phyloP scores from a whole-genome alignment of 23 red algal species.

The Chondrus crispus region DNA sequence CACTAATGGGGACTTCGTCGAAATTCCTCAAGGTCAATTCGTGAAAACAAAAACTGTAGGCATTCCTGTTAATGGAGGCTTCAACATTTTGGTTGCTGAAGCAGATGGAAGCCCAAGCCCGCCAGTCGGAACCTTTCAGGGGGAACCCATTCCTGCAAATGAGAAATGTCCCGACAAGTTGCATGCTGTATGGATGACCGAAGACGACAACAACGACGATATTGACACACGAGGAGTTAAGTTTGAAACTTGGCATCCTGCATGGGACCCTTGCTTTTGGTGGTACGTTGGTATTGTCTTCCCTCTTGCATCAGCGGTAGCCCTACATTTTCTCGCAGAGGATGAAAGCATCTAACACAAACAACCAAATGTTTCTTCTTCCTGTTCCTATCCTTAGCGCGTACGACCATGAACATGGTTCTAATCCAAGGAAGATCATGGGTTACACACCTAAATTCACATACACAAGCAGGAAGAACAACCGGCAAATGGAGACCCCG shows the following conservation, averaged over 20 bases:
- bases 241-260: slow-evolving; percentile 53
- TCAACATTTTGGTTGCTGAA: slow-evolving; percentile 33
- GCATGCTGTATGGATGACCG: slow-evolving; percentile 26
- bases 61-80: background rate
- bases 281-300: slow-evolving; percentile 25
- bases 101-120: slow-evolving; percentile 38
- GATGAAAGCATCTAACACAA: no score
- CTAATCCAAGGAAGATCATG: background rate
- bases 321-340: no score
- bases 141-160: slow-evolving; percentile 40
- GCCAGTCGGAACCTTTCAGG: no score
- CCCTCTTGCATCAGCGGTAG: no score
- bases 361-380: no score
- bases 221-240: slow-evolving; percentile 16
- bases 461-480: slow-evolving; percentile 55
- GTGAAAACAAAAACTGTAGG: background rate
- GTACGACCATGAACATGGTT: slow-evolving; percentile 61
- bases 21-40: background rate
- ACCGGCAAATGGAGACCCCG: slow-evolving; percentile 25
- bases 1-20: background rate
- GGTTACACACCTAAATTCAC: slow-evolving; percentile 24
- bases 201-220: background rate
- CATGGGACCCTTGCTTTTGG: slow-evolving; percentile 40
- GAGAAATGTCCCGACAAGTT: slow-evolving; percentile 13
- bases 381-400: slow-evolving; percentile 4